Base-by-base conservation (phyloP, 169 alveolate species). In the Eimeria acervulina region DNA sequence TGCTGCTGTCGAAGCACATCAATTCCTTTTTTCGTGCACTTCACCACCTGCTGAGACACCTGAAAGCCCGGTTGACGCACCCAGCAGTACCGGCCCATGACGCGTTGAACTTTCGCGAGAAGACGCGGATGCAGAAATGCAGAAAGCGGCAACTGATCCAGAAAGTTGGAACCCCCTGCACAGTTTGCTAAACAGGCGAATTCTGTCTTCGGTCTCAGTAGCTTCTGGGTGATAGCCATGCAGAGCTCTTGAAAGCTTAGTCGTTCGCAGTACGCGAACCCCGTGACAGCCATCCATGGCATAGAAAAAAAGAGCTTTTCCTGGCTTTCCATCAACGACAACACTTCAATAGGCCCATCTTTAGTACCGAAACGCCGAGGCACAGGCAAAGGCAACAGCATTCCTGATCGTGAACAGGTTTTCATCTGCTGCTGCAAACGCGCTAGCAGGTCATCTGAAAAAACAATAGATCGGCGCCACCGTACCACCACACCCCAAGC, bases 51-150 rank as follows among this genome's bases (percentile, higher is more conserved):
- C 15, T 78, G 85, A 2, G 78, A 44, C 47, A 78, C 95, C 44
- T 38, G 42, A 33, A 92, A 92, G 31, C 87, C 92, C 33, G 80
- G 88, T 68, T 47, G 91, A 1, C 95, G 91, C 26, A 92, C 92
- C 95, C 95, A 92, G 84, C 95, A 92, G 92, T 92, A 92, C 36
- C 95, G 61, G 23, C 95, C 92, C 84, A 92, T 55, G 31, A 92
- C 78, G 21, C 87, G 87, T 12, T 85, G 76, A 15, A 92, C 88
- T 6, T 21, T 66, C 5, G 95, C 72, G 23, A 84, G 95, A 33
- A 92, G 88, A 33, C 95, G 95, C 17, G 95, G 95, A 15, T 92
- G 95, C 52, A 44, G 44, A 59, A 70, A 92, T 33, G 55, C 80
- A 17, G 92, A 51, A 26, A 92, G 85, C 13, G 95, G 95, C 36